A percentile compares a stretch with the other conserved stretches of the same genome.
phyloP scores from a whole-genome alignment of 768 basidiomycete species.

The Russula dissimulans region DNA sequence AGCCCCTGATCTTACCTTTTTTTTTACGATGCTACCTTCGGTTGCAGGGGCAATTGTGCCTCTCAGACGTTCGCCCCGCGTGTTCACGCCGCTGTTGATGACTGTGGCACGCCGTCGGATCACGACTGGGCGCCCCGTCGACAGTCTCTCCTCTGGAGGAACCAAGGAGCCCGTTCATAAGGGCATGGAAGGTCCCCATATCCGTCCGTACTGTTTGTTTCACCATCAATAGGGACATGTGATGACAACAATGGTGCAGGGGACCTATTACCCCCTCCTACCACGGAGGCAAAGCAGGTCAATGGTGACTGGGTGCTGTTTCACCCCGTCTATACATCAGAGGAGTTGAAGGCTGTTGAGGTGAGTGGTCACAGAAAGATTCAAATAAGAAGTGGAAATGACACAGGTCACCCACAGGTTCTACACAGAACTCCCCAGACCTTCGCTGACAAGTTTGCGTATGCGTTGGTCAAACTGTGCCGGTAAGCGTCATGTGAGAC shows the following conservation, averaged over 20 bases:
- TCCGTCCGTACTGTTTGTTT: not conserved
- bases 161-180: not conserved
- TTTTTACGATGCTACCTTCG: not conserved
- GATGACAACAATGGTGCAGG: not conserved
- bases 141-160: not conserved
- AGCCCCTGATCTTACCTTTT: too few relatives aligned
- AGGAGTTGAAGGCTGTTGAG: conserved; percentile 65
- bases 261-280: not conserved
- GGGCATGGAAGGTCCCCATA: conserved; percentile 8
- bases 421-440: conserved; percentile 58
- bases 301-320: conserved; percentile 84
- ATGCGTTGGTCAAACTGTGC: conserved; percentile 46
- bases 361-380: conserved; percentile 28
- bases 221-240: too few relatives aligned
- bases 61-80: not conserved
- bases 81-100: not conserved
- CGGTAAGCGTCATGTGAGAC: conserved; percentile 29
- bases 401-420: conserved; percentile 37
- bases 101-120: not conserved
- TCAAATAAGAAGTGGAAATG: not conserved
- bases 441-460: conserved; percentile 65
- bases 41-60: not conserved
- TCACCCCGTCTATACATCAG: conserved; percentile 80
- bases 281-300: conserved; percentile 21
- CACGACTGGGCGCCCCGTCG: not conserved